Evolutionary conservation across 805 yeast species (phyloP), one percentile per base, ranked within the genome.

Genomic region (Candida gorgasii): DNA sequence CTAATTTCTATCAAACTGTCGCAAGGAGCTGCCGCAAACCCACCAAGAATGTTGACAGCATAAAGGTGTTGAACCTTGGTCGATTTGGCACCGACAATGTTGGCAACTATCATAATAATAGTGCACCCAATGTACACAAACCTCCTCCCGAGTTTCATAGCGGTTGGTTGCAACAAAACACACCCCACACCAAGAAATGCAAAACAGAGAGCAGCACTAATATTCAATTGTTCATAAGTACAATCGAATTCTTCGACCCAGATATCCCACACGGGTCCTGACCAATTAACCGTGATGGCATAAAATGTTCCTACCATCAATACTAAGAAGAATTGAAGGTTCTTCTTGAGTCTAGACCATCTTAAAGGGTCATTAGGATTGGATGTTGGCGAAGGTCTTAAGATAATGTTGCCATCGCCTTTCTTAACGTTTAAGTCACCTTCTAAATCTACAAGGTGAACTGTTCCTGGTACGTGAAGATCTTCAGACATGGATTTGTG

Each of bases 1-100:
- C 75, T 63, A 7, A 72, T 61, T 43, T 70, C 78, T 9, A 72
- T 75, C 50, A 73, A 68, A 4, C 78, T 72, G 47, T 72, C 75
- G 8, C 69, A 65, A 3, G 74, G 68, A 16, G 76, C 67, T 13
- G 68, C 69, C 2, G 65, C 61, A 40, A 61, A 57, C 1, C 72
- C 72, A 1, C 47, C 31, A 12, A 66, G 31, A 23, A 57, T 46
- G 24, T 54, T 51, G 12, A 47, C 49, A 1, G 52, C 65, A 36
- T 55, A 60, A 15, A 63, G 29, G 23, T 43, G 44, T 8, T 45
- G 27, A 18, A 64, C 43, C 14, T 45, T 48, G 3, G 48, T 57
- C 5, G 67, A 59, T 20, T 49, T 52, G 17, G 60, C 46, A 1
- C 70, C 70, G 26, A 63, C 38, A n/a, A 56, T 43, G 36, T 55